phyloP scores from a whole-genome alignment of 805 yeast genomes.

The Helenozyma baotianmanensis region DNA sequence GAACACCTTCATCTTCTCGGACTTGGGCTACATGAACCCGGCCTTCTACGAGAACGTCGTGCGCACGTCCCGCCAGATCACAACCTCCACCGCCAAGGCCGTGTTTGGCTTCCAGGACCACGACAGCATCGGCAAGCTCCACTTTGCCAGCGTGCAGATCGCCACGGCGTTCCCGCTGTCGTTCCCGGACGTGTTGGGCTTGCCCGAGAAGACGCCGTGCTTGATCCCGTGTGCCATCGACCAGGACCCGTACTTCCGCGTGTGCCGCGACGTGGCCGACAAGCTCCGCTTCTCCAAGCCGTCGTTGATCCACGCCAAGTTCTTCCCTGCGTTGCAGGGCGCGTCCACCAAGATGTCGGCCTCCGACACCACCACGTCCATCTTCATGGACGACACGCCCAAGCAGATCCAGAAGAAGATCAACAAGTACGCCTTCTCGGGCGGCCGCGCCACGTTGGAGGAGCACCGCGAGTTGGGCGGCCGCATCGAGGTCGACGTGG shows the following conservation, averaged over 20 bases:
- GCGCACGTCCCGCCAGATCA: constrained; percentile 87
- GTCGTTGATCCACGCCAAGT: constrained; percentile 85
- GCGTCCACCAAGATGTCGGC: constrained; percentile 97
- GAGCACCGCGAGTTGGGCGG: constrained; percentile 91
- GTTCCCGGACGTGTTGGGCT: constrained; percentile 87
- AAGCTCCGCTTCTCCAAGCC: constrained; percentile 90
- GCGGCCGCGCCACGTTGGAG: constrained; percentile 83
- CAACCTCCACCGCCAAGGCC: constrained; percentile 94
- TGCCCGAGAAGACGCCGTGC: constrained; percentile 88
- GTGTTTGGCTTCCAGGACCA: constrained; percentile 95
- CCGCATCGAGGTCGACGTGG: constrained; percentile 91
- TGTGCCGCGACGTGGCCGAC: constrained; percentile 95
- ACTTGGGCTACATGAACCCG: constrained; percentile 88
- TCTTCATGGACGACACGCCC: constrained; percentile 92
- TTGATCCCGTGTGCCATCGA: constrained; percentile 98
- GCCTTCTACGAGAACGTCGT: constrained; percentile 93
- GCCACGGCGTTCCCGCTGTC: constrained; percentile 95
- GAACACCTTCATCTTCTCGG: constrained; percentile 93
- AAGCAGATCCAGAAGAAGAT: constrained; percentile 90
- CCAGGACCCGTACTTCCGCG: constrained; percentile 97
- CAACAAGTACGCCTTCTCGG: constrained; percentile 94
- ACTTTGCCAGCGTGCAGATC: constrained; percentile 94
- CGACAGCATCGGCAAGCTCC: constrained; percentile 90
- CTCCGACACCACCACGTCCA: constrained; percentile 82
- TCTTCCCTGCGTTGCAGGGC: constrained; percentile 98